Evolutionary conservation across 257 asterid genomes (phyloP).

Genomic region (Agastache rugosa): DNA sequence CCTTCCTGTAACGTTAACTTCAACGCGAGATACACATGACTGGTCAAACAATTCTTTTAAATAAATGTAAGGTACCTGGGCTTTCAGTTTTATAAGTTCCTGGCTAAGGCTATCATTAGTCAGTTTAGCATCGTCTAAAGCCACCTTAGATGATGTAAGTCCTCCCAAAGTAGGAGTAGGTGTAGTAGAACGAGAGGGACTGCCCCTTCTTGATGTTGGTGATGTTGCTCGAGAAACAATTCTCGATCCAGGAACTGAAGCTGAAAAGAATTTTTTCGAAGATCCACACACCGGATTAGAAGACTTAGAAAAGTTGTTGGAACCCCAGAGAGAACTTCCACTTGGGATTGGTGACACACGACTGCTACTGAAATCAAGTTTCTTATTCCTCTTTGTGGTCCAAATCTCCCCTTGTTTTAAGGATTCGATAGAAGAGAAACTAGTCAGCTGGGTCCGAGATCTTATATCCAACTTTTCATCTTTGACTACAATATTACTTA

Average conservation of each 20-base stretch:
- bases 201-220: constrained; percentile 84
- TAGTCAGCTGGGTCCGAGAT: constrained; percentile 79
- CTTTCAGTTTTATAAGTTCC: constrained; percentile 80
- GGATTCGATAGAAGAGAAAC: constrained; percentile 86
- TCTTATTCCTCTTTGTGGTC: constrained; percentile 78
- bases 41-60: constrained; percentile 19
- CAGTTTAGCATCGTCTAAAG: constrained; percentile 66
- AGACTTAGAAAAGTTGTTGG: constrained; percentile 76
- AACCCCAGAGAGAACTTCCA: constrained; percentile 89
- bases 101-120: constrained; percentile 72
- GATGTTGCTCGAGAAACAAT: constrained; percentile 99
- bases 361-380: constrained; percentile 81
- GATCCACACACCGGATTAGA: constrained; percentile 89
- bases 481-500: constrained; percentile 57
- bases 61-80: constrained; percentile 65
- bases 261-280: constrained; percentile 92
- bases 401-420: constrained; percentile 78
- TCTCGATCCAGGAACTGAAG: constrained; percentile 98
- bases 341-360: constrained; percentile 95
- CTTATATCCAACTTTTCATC: constrained; percentile 72
- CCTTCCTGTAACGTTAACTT: constrained; percentile 22
- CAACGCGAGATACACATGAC: constrained; percentile 4
- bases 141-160: constrained; percentile 82
- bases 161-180: constrained; percentile 99
- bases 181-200: constrained; percentile 99